A percentile compares a stretch with the other conserved stretches of the same genome.
phyloP scores from a whole-genome alignment of 2,329 filamentous ascomycete species.

The Corinectria fuckeliana region DNA sequence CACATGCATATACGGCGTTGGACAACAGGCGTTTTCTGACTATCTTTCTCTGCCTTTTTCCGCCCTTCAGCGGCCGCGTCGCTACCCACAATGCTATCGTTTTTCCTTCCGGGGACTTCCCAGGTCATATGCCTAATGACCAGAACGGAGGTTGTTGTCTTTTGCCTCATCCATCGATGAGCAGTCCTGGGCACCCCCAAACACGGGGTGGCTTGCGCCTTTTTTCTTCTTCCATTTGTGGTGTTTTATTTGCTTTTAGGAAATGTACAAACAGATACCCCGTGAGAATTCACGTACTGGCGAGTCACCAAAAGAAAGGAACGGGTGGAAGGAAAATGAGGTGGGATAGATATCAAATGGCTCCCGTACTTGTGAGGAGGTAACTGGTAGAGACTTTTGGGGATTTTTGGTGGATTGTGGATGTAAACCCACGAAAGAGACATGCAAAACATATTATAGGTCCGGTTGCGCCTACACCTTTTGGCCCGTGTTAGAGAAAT shows the following conservation, averaged over 20 bases:
- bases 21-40: constrained; percentile 35
- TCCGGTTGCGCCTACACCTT: background rate
- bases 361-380: constrained; percentile 11
- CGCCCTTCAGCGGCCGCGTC: constrained; percentile 15
- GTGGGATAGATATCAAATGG: constrained; percentile 13
- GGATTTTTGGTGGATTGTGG: constrained; percentile 10
- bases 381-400: constrained; percentile 29
- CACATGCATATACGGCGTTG: constrained; percentile 34
- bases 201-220: background rate
- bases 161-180: background rate
- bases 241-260: constrained; percentile 25
- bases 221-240: constrained; percentile 31
- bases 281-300: constrained; percentile 32
- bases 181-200: background rate
- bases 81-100: constrained; percentile 6
- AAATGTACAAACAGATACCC: constrained; percentile 42
- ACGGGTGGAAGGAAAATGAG: background rate
- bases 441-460: constrained; percentile 10
- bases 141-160: background rate
- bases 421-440: constrained; percentile 12
- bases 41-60: constrained; percentile 16
- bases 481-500: too few relatives aligned
- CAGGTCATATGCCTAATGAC: constrained; percentile 1
- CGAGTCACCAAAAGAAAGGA: constrained; percentile 18
- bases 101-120: constrained; percentile 1